Conservation (phyloP, 1,284 basidiomycete genomes). For the Cutaneotrichosporon cutaneum region DNA sequence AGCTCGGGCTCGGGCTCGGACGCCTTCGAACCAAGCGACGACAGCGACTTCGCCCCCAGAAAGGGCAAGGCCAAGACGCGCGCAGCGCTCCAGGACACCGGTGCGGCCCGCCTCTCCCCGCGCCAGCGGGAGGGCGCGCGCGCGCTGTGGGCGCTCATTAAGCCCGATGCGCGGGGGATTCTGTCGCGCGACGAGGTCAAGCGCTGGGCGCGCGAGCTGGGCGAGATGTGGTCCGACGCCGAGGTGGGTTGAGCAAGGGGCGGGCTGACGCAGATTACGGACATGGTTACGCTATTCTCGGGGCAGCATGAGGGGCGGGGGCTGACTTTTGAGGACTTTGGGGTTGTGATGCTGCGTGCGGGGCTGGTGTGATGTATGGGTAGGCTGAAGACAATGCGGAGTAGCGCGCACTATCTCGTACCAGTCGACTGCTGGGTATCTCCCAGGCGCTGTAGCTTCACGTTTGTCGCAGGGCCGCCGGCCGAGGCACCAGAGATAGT, state of each 20-base stretch:
- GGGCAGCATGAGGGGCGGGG: slow-evolving; percentile 48
- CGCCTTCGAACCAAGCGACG: slow-evolving; percentile 31
- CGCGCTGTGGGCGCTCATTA: slow-evolving; percentile 50
- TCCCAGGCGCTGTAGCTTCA: too few relatives aligned
- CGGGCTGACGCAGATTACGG: slow-evolving; percentile 40
- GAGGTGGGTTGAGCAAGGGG: slow-evolving; percentile 38
- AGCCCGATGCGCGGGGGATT: slow-evolving; percentile 28
- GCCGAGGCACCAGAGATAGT: too few relatives aligned
- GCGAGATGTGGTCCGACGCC: slow-evolving; percentile 51
- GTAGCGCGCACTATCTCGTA: too few relatives aligned
- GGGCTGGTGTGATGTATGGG: slow-evolving; percentile 42
- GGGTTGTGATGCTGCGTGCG: slow-evolving; percentile 44
- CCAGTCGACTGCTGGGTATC: too few relatives aligned
- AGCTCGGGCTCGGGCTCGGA: slow-evolving; percentile 25
- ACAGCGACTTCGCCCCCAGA: slow-evolving; percentile 11
- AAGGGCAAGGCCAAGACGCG: slow-evolving; percentile 9
- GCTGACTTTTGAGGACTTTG: slow-evolving; percentile 50
- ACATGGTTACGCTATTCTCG: slow-evolving; percentile 53
- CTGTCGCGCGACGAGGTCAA: slow-evolving; percentile 48
- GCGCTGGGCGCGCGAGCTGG: slow-evolving; percentile 42
- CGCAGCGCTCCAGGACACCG: slow-evolving; percentile 7
- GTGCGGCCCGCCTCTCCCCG: slow-evolving; percentile 26
- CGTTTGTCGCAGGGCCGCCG: too few relatives aligned
- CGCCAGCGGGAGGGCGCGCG: slow-evolving; percentile 42
- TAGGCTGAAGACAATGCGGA: too few relatives aligned